A percentile compares a stretch with the other conserved stretches of the same genome.
These are phyloP conservation scores for Cucumis cinereus DNA, from an alignment of 306 rosid genomes.

Conservation along the genomic window DNA sequence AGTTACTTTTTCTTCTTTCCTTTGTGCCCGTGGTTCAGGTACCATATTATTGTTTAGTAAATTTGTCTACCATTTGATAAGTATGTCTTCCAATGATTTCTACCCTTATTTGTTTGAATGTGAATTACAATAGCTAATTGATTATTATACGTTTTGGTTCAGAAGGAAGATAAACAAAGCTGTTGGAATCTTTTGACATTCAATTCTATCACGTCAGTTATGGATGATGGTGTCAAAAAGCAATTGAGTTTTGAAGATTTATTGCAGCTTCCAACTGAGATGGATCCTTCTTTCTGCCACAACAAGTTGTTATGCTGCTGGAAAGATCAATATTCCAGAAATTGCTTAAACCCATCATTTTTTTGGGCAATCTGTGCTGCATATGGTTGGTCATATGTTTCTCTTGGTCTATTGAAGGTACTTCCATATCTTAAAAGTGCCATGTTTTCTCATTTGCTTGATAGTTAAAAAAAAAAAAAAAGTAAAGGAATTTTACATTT, in stretches of 20 bases:
- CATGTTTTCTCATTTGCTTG: constrained; percentile 11
- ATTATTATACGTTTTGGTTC: constrained; percentile 15
- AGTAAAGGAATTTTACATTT: background rate
- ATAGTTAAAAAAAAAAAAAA: background rate
- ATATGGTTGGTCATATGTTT: constrained; percentile 83
- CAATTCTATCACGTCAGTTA: constrained; percentile 57
- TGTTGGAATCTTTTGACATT: constrained; percentile 64
- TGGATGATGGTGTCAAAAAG: constrained; percentile 56
- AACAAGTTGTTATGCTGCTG: constrained; percentile 46
- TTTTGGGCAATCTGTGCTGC: constrained; percentile 71
- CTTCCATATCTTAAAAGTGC: constrained; percentile 1
- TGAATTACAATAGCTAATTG: constrained; percentile 11
- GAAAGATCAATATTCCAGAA: constrained; percentile 40
- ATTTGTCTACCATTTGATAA: background rate
- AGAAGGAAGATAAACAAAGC: constrained; percentile 33
- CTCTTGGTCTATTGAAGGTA: constrained; percentile 86
- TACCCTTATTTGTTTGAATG: constrained; percentile 6
- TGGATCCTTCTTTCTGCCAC: constrained; percentile 63
- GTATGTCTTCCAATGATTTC: background rate
- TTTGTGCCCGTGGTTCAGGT: background rate
- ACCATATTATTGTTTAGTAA: background rate
- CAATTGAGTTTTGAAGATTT: constrained; percentile 74
- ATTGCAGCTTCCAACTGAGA: constrained; percentile 54
- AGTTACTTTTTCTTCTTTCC: background rate
- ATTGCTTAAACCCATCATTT: constrained; percentile 45